Evolutionary conservation across 2,329 filamentous ascomycete genomes (phyloP).

Genomic region (Fusarium austroafricanum): DNA sequence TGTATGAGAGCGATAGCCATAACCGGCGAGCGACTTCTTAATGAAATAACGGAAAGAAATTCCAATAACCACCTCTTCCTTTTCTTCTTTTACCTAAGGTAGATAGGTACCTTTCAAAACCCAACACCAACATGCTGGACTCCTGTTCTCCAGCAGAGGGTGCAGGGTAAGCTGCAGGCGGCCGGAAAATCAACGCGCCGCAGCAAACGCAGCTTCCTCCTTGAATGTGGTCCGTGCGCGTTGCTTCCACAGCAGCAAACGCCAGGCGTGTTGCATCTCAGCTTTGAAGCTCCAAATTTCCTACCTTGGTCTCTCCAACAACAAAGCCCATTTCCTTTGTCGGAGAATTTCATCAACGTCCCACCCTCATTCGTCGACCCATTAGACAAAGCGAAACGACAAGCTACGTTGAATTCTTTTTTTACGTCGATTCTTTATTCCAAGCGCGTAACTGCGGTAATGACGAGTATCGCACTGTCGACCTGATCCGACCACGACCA

Average conservation of each 20-base stretch:
- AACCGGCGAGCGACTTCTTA: no score
- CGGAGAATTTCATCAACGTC: conserved; percentile 24
- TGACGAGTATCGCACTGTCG: conserved; percentile 43
- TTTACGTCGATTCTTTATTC: background rate
- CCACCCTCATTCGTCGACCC: conserved; percentile 26
- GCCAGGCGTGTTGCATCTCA: conserved; percentile 41
- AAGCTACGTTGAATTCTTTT: background rate
- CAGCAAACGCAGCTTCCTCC: conserved; percentile 2
- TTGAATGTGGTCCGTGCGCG: conserved; percentile 34
- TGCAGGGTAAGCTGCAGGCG: conserved; percentile 10
- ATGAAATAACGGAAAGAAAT: no score
- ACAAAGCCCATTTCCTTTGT: conserved; percentile 42
- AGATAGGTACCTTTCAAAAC: no score
- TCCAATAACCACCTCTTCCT: no score
- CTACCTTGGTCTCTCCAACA: conserved; percentile 37
- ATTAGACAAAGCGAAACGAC: conserved; percentile 2
- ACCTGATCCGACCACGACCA: conserved; percentile 48
- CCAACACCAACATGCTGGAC: background rate
- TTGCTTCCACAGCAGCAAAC: conserved; percentile 37
- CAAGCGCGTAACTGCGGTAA: conserved; percentile 39
- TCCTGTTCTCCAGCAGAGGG: background rate
- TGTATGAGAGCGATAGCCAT: no score
- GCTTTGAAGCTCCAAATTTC: conserved; percentile 46
- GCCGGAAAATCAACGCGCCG: conserved; percentile 40
- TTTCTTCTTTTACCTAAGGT: no score